These are phyloP conservation scores for Massarina eburnea DNA, from an alignment of 2,329 filamentous ascomycete species.

Conservation along the genomic window DNA sequence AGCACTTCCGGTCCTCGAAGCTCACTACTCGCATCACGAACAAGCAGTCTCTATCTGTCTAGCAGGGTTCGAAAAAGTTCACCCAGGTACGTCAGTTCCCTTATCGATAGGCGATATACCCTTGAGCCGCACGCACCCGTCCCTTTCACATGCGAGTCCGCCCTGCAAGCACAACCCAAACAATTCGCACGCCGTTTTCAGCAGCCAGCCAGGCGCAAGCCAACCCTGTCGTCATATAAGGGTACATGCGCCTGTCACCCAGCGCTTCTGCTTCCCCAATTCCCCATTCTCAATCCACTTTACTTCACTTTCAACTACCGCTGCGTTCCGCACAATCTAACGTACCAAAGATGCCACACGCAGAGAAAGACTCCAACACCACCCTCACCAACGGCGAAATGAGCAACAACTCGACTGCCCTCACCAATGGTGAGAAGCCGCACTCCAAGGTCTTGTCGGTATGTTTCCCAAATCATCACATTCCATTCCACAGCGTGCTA, in stretches of 20 bases:
- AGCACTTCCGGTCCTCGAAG: too few species aligned
- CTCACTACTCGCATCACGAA: too few species aligned
- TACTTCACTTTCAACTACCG: not conserved
- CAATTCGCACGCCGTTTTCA: constrained; percentile 4
- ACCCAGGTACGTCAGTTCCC: too few species aligned
- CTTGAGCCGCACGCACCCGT: too few species aligned
- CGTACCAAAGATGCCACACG: constrained; percentile 31
- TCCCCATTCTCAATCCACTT: not conserved
- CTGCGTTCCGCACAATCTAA: not conserved
- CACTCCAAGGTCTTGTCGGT: constrained; percentile 44
- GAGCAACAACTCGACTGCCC: constrained; percentile 28
- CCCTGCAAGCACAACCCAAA: not conserved
- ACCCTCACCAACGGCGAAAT: constrained; percentile 35
- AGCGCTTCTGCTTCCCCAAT: not conserved
- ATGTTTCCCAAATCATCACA: constrained; percentile 19
- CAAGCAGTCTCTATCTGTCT: too few species aligned
- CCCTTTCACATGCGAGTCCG: too few species aligned
- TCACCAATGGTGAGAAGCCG: constrained; percentile 45
- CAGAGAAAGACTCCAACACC: constrained; percentile 25
- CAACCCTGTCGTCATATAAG: constrained; percentile 1
- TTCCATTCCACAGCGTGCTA: constrained; percentile 1
- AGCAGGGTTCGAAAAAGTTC: too few species aligned
- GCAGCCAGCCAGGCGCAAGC: constrained; percentile 2
- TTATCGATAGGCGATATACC: too few species aligned
- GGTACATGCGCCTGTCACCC: not conserved